Base-by-base conservation (phyloP, 2,329 filamentous ascomycete genomes). In the Ascocoryne sarcoides region DNA sequence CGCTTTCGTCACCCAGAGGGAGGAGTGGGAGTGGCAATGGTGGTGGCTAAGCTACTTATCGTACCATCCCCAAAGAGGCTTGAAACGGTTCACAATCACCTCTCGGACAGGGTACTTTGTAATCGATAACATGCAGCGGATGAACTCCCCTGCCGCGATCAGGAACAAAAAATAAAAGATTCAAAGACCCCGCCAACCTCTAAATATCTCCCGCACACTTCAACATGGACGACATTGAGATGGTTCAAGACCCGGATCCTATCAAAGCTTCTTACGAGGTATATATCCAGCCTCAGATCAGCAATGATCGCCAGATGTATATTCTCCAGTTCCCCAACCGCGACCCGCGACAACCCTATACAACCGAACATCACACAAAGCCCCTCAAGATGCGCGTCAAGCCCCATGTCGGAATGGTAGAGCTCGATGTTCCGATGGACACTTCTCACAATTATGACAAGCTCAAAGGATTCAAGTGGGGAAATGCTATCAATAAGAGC, bases 271-370 rank as follows among this genome's bases (percentile, higher is more conserved):
- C 74, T 47, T 96, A 95, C 73, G 76, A 86, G 58, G 78, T 96
- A 62, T 90, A 82, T 65, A 79, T 95, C 58, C 95, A 89, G 53
- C 82, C 86, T 16, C 67, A 73, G 15, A 74, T 83, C 33, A 70
- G 78, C 4, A 60, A 64, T 12, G 68, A 70, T 54, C 78, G 76
- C 44, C 73, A 81, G 50, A 75, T 88, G 44, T 82, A 90, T 54
- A 75, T 96, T 48, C 75, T 98, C 33, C 89, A 96, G 66, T 93
- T 94, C 62, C 82, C 89, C 18, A 89, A 89, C 64, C 83, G 85
- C 47, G 69, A 75, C 30, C 73, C 81, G 47, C 62, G 58, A 39
- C 52, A 60, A 38, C 70, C 75, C 4, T 82, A 84, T 62, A 74
- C 74, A 40, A 70, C 75, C 16, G 58, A 64, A 10, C 63, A 66